Base-by-base conservation (phyloP, 2,329 filamentous ascomycete species). In the Fusarium phyllophilum region DNA sequence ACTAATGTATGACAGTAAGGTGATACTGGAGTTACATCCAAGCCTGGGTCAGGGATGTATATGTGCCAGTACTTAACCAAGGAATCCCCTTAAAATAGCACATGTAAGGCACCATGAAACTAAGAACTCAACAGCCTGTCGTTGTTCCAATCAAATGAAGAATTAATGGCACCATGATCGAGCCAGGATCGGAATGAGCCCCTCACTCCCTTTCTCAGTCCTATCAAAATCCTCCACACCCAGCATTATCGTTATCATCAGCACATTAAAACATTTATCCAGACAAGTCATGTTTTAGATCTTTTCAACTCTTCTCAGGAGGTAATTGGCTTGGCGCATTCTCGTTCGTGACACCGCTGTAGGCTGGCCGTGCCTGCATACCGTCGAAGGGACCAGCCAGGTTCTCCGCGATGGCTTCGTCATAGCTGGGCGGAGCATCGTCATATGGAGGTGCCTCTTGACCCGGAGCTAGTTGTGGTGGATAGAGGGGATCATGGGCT, bases 381-480 rank as follows among this genome's bases (percentile, higher is more conserved):
- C 69, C 93, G 79, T 94, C 89, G 63, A 94, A 89, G 4, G 94
- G 93, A 41, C 89, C 92, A 0, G 85, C 82, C 70, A 96, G 83
- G 66, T 91, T 89, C 73, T 94, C 92, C 12, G 94, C 95, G 83
- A 98, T 92, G 18, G 94, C 95, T 82, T 98, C 95, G 82, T 97
- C 95, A 79, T 98, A 98, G 78, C 94, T 97, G 13, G 95, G 95
- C 24, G 96, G 95, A n/a, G 94, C 94, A 63, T 96, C 94, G 38
- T 94, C 92, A 73, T 89, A 86, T 1, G 81, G 79, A 24, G 85
- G 82, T 4, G 81, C 86, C 14, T 82, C 80, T 41, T 87, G 86
- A n/a, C 81, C 80, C 2, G 81, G 79, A 9, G 71, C 77, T 26
- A 91, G 82, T 77, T 90, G 89, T 8, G 89, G 89, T 22, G 89